Conservation (phyloP, 495 filamentous ascomycete genomes). For the Chaetomidium leptoderma region DNA sequence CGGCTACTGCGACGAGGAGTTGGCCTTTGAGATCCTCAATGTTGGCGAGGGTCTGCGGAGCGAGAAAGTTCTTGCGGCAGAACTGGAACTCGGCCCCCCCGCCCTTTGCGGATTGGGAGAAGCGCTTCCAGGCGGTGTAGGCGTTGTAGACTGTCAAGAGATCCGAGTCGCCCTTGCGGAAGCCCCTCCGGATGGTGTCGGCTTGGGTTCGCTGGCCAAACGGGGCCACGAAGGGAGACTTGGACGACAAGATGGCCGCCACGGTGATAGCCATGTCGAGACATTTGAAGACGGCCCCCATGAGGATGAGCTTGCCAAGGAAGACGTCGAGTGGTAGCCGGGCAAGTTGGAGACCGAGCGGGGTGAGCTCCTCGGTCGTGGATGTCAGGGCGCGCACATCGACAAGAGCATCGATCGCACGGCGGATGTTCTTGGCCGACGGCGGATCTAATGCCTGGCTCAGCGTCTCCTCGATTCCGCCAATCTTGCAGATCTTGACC, state of each 20-base stretch:
- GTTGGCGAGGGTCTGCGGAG: constrained; percentile 73
- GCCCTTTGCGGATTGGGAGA: constrained; percentile 57
- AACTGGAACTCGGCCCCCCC: constrained; percentile 72
- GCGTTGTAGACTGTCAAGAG: constrained; percentile 89
- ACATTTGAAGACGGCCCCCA: constrained; percentile 79
- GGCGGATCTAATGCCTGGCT: constrained; percentile 88
- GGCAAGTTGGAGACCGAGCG: constrained; percentile 78
- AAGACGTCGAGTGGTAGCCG: constrained; percentile 89
- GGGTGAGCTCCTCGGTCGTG: constrained; percentile 70
- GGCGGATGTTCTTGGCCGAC: constrained; percentile 80
- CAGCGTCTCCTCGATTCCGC: constrained; percentile 82
- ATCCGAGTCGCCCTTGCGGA: constrained; percentile 85
- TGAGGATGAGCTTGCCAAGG: constrained; percentile 84
- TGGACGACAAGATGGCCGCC: constrained; percentile 87
- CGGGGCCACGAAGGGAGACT: constrained; percentile 84
- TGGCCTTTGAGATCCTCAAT: constrained; percentile 96
- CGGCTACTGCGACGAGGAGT: constrained; percentile 71
- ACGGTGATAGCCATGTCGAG: constrained; percentile 86
- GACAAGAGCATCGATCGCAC: constrained; percentile 85
- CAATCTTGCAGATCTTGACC: constrained; percentile 93
- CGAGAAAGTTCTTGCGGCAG: constrained; percentile 89
- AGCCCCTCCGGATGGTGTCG: constrained; percentile 67
- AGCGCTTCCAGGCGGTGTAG: constrained; percentile 79
- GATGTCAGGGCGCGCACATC: constrained; percentile 86
- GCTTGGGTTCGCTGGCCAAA: constrained; percentile 78